Evolutionary conservation across 2,329 filamentous ascomycete species (phyloP).

Genomic region (Macroventuria anomochaeta): DNA sequence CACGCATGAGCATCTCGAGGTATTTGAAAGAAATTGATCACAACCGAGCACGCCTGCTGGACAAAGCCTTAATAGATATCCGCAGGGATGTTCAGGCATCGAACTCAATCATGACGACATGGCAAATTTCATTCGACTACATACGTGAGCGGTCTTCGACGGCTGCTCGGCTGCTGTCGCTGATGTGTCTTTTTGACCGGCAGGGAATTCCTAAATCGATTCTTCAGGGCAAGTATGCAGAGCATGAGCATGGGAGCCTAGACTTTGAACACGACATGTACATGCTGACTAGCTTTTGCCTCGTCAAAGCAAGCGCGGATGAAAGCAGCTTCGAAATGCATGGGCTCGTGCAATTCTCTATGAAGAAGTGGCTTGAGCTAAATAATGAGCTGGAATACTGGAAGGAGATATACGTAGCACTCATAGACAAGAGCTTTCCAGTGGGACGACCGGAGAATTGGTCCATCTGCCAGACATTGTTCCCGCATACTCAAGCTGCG

Average conservation of each 20-base stretch:
- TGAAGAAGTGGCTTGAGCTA: constrained; percentile 25
- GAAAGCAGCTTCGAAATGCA: constrained; percentile 28
- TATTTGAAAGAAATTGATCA: not conserved
- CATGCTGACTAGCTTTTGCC: constrained; percentile 22
- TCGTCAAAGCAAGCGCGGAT: constrained; percentile 14
- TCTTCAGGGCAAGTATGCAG: constrained; percentile 19
- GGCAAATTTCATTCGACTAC: constrained; percentile 44
- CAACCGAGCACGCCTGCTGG: not conserved
- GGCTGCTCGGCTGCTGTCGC: constrained; percentile 53
- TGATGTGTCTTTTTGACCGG: constrained; percentile 38
- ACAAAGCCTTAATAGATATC: not conserved
- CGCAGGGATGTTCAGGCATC: constrained; percentile 7
- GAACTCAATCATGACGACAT: constrained; percentile 44
- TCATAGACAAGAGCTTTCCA: constrained; percentile 3
- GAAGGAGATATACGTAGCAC: constrained; percentile 11
- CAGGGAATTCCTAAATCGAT: constrained; percentile 32
- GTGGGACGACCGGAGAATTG: constrained; percentile 9
- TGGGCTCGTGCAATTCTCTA: constrained; percentile 27
- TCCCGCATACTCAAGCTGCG: constrained; percentile 19
- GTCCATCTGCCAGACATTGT: constrained; percentile 14
- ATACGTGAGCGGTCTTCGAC: constrained; percentile 38
- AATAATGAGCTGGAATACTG: constrained; percentile 25
- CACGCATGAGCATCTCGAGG: constrained; percentile 5
- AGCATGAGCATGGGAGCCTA: not conserved
- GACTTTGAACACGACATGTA: constrained; percentile 30